Conservation (phyloP, 164 flowering plant species). For the Annona cherimola region DNA sequence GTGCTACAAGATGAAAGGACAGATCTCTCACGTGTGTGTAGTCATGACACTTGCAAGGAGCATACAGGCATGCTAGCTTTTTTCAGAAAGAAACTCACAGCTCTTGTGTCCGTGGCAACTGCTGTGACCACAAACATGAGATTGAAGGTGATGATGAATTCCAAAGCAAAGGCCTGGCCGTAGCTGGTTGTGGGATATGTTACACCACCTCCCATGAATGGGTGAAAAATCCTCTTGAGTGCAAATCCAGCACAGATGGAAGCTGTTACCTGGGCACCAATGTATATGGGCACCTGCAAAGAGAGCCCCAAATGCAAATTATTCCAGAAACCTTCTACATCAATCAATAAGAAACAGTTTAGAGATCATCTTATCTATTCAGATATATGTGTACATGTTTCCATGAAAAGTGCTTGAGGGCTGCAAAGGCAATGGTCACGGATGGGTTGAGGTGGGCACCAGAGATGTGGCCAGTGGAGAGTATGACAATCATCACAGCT, state of each 20-base stretch:
- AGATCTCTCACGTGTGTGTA: not conserved
- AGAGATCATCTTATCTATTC: not conserved
- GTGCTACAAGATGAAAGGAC: not conserved
- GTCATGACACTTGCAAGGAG: not conserved
- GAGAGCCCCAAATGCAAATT: not conserved
- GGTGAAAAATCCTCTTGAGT: slow-evolving; percentile 54
- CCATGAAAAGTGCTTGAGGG: slow-evolving; percentile 74
- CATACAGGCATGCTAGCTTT: not conserved
- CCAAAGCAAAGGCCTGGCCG: slow-evolving; percentile 69
- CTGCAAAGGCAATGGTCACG: slow-evolving; percentile 74
- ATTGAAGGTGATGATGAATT: slow-evolving; percentile 74
- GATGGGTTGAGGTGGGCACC: slow-evolving; percentile 90
- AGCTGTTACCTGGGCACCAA: slow-evolving; percentile 66
- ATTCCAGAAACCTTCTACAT: not conserved
- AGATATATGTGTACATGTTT: slow-evolving; percentile 35
- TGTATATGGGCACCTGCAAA: slow-evolving; percentile 68
- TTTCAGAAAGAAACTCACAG: slow-evolving; percentile 44
- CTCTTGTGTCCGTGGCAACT: slow-evolving; percentile 83
- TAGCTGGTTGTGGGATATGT: slow-evolving; percentile 59
- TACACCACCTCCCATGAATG: slow-evolving; percentile 70
- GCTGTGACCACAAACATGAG: slow-evolving; percentile 96
- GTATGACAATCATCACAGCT: slow-evolving; percentile 74
- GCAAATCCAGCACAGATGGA: slow-evolving; percentile 72
- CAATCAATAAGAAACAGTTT: not conserved
- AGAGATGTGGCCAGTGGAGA: slow-evolving; percentile 79